Conservation (phyloP, 2,329 filamentous ascomycete species). For the Scleromitrula shiraiana region DNA sequence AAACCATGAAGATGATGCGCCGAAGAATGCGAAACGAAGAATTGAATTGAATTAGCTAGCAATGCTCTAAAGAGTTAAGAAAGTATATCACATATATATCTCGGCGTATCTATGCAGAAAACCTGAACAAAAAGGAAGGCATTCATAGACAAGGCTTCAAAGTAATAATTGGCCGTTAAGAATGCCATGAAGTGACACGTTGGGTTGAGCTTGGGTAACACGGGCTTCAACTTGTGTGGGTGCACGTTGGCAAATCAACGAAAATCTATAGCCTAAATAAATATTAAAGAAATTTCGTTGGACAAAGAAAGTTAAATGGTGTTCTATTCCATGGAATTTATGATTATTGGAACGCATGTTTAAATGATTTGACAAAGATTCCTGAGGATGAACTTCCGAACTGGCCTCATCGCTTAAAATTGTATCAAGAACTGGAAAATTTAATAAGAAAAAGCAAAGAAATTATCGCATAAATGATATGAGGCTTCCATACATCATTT, state of each 20-base stretch:
- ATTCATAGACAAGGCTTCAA: not conserved
- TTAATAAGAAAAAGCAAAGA: not conserved
- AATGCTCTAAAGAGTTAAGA: too few species aligned
- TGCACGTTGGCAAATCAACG: slow-evolving; percentile 12
- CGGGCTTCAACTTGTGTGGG: slow-evolving; percentile 3
- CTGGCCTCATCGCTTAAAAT: not conserved
- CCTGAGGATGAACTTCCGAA: not conserved
- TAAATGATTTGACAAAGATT: not conserved
- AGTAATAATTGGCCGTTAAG: slow-evolving; percentile 8
- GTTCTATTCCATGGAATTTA: not conserved
- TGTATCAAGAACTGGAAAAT: not conserved
- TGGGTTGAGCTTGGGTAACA: slow-evolving; percentile 6
- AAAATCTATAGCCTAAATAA: not conserved
- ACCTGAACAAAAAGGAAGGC: not conserved
- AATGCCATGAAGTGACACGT: slow-evolving; percentile 7
- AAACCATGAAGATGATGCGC: not conserved
- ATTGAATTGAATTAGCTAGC: not conserved
- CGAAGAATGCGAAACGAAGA: not conserved
- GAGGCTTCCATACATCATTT: slow-evolving; percentile 1
- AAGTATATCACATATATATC: too few species aligned
- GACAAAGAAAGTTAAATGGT: too few species aligned
- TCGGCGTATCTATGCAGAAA: too few species aligned
- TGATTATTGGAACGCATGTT: not conserved
- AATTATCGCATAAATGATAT: too few species aligned
- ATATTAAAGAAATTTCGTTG: too few species aligned